Evolutionary conservation across 1,139 yeast species (phyloP).

Genomic region (Candida sp.): DNA sequence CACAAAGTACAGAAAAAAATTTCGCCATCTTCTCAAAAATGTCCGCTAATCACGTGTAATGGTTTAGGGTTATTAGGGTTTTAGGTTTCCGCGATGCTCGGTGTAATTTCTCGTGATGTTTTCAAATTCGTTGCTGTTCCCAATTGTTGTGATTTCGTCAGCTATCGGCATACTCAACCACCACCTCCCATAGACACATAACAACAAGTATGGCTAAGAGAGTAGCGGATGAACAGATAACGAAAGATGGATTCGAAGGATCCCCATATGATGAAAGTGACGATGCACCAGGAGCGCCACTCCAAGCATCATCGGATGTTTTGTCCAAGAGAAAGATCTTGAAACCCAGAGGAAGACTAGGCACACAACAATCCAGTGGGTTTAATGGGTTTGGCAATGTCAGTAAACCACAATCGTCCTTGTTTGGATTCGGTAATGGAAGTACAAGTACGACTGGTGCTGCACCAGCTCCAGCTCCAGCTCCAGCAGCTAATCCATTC

Average conservation of each 20-base stretch:
- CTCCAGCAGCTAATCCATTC: constrained; percentile 7
- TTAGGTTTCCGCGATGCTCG: not conserved
- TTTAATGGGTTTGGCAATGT: constrained; percentile 10
- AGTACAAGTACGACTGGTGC: constrained; percentile 1
- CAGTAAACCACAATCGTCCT: not conserved
- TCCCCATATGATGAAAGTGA: constrained; percentile 36
- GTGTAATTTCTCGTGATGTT: not conserved
- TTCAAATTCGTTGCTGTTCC: not conserved
- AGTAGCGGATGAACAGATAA: constrained; percentile 63
- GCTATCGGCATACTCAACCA: not conserved
- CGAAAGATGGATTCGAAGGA: constrained; percentile 42
- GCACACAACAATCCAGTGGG: constrained; percentile 10
- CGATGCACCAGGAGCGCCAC: constrained; percentile 26
- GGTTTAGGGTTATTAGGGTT: constrained; percentile 6
- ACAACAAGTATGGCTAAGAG: constrained; percentile 59
- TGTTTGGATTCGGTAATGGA: constrained; percentile 1
- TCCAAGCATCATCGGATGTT: constrained; percentile 61
- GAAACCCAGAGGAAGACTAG: constrained; percentile 50
- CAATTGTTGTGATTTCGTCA: not conserved
- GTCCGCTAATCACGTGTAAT: constrained; percentile 4
- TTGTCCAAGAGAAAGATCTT: constrained; percentile 73
- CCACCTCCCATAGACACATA: not conserved
- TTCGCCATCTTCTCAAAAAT: not conserved
- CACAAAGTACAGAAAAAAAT: not conserved
- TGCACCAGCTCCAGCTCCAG: not conserved